phyloP scores from a whole-genome alignment of 2,329 filamentous ascomycete genomes.

The Lachnellula subtilissima region DNA sequence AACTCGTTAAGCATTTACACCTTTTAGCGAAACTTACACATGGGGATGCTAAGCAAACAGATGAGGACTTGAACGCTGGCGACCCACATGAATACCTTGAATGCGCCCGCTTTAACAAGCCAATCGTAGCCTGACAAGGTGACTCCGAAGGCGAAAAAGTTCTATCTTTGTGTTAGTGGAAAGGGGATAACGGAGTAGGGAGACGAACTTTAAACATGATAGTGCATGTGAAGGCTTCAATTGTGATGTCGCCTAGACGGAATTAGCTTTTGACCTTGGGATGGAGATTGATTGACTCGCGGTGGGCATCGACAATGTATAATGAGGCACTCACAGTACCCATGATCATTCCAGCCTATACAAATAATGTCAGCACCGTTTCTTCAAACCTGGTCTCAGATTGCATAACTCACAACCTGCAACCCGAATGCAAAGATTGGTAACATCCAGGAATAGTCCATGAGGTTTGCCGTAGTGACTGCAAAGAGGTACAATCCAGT shows the following conservation, averaged over 20 bases:
- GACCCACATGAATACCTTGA: conserved; percentile 61
- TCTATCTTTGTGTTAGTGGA: conserved; percentile 35
- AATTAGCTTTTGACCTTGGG: not conserved
- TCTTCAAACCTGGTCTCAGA: not conserved
- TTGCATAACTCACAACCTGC: conserved; percentile 53
- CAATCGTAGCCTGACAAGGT: conserved; percentile 83
- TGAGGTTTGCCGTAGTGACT: conserved; percentile 60
- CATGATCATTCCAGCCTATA: conserved; percentile 38
- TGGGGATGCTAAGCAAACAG: conserved; percentile 69
- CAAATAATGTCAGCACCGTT: not conserved
- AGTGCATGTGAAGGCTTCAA: conserved; percentile 85
- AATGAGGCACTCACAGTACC: conserved; percentile 35
- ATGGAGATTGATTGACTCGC: conserved; percentile 45
- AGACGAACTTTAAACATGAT: conserved; percentile 70
- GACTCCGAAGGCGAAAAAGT: conserved; percentile 82
- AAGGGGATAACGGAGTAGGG: no score
- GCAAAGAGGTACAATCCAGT: conserved; percentile 83
- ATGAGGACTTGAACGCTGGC: conserved; percentile 73
- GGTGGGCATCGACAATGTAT: conserved; percentile 90
- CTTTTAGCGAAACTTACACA: conserved; percentile 58
- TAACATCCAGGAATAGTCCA: conserved; percentile 60
- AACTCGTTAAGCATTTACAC: not conserved
- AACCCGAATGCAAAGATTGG: conserved; percentile 79
- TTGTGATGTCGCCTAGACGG: conserved; percentile 64
- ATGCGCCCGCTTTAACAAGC: conserved; percentile 63